Evolutionary conservation across 2,329 filamentous ascomycete genomes (phyloP), one percentile per base, ranked within the genome.

Genomic region (Xylaria polymorpha): DNA sequence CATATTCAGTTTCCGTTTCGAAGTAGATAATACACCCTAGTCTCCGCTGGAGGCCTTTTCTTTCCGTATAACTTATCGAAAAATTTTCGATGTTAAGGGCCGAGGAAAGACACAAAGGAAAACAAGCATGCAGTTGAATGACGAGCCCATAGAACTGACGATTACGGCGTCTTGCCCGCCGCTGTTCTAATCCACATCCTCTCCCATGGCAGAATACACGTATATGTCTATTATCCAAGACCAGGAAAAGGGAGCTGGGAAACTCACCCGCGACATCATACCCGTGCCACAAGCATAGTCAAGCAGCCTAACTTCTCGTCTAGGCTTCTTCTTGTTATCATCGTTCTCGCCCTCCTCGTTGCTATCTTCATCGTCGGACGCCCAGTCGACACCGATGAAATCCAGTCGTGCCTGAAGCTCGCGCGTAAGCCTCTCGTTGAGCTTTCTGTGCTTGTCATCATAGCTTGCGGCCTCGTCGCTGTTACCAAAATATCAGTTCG

Each of bases 231-330:
- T 22, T 29, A 20, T 10, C 15, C 3, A 20, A 15, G 20, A 35
- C 18, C 3, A 43, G 29, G 48, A 37, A 18, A 56, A 56, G n/a
- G 51, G 18, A 64, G 8, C 32, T 2, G 14, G 22, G 6, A 8
- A 22, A 80, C 84, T 73, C 77, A 91, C 90, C 78, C 86, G 84
- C 14, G 90, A 91, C 71, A 92, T 83, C 64, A 88, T 79, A 1
- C 91, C 91, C 6, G 90, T 90, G 9, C 92, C 92, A 76, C 92
- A 94, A 18, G 92, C 92, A 79, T 94, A 94, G 77, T 94, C 92
- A 1, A 94, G 82, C 22, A 93, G 80, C 55, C 85, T 85, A 50
- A 88, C 82, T 65, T 74, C 76, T 75, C 74, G 81, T 57, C 69
- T 72, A 1, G 74, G 67, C 44, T 69, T 66, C 44, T 69, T 66